Percentiles rank a stretch among this genome's conserved stretches.
Evolutionary conservation across 2,329 filamentous ascomycete species (phyloP).

Genomic region (Pseudogymnoascus sp.): DNA sequence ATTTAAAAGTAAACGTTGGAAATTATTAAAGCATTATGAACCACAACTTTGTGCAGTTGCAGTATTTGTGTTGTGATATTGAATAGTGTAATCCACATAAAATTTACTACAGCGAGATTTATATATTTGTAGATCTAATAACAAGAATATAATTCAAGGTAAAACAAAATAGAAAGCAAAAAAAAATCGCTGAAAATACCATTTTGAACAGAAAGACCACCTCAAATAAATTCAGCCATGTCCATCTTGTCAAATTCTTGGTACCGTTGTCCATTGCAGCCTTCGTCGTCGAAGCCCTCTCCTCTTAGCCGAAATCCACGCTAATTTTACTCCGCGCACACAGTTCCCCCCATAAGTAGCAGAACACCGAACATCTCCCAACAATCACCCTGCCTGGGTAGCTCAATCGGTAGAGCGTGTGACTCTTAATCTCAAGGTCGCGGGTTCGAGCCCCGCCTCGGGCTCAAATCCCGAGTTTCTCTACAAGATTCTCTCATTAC

Average conservation of each 20-base stretch:
- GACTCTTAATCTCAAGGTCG: constrained; percentile 39
- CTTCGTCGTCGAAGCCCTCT: not conserved
- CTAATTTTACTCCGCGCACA: not conserved
- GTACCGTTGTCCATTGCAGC: not conserved
- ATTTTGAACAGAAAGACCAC: not conserved
- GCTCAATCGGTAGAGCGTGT: constrained; percentile 67
- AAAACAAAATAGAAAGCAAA: not conserved
- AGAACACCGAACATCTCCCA: not conserved
- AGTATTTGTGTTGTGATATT: not conserved
- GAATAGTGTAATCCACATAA: not conserved
- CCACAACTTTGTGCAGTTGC: not conserved
- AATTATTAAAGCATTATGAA: not conserved
- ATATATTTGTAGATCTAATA: too few relatives aligned
- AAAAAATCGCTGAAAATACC: not conserved
- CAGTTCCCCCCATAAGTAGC: not conserved
- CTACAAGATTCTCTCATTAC: constrained; percentile 5
- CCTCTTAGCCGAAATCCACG: not conserved
- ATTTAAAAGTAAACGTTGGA: not conserved
- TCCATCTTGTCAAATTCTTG: not conserved
- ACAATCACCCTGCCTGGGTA: constrained; percentile 29
- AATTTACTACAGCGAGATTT: too few relatives aligned
- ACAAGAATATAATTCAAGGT: not conserved
- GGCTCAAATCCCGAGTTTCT: constrained; percentile 6
- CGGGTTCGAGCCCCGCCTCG: constrained; percentile 7
- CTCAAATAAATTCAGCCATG: not conserved